Conservation (phyloP, 768 basidiomycete genomes). For the Coprinopsis sp. region DNA sequence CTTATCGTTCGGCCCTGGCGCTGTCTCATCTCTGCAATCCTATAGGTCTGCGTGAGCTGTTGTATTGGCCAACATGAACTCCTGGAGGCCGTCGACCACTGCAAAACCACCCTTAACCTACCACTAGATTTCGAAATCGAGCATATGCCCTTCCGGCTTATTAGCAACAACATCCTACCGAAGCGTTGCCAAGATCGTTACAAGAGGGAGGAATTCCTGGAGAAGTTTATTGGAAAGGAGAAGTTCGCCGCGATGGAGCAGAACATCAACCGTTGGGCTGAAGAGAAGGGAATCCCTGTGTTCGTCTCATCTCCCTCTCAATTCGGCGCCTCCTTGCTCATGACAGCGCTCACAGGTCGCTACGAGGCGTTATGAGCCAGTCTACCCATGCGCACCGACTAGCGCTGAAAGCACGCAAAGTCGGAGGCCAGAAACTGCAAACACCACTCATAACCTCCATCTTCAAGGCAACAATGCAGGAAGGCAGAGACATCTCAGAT, state of each 20-base stretch:
- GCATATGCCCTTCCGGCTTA: constrained; percentile 49
- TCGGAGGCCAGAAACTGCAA: constrained; percentile 60
- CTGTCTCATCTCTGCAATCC: background rate
- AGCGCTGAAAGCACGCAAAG: constrained; percentile 58
- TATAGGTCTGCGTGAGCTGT: constrained; percentile 48
- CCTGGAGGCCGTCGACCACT: constrained; percentile 42
- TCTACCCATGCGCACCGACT: constrained; percentile 72
- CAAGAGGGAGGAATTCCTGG: constrained; percentile 37
- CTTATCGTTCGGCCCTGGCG: constrained; percentile 7
- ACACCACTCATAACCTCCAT: constrained; percentile 49
- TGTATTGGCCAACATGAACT: constrained; percentile 51
- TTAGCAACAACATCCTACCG: constrained; percentile 32
- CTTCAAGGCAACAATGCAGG: constrained; percentile 65
- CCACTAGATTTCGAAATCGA: constrained; percentile 48
- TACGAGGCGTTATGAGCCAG: constrained; percentile 56
- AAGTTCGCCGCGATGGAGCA: constrained; percentile 36
- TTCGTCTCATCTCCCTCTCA: constrained; percentile 22
- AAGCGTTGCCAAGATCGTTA: constrained; percentile 35
- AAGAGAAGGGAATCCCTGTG: constrained; percentile 56
- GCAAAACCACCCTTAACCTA: constrained; percentile 43
- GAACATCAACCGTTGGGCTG: constrained; percentile 46
- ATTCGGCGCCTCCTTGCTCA: background rate
- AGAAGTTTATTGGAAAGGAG: constrained; percentile 49
- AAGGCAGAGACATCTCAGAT: constrained; percentile 60
- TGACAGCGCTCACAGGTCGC: constrained; percentile 36